Evolutionary conservation across 495 filamentous ascomycete species (phyloP).

Genomic region (Cercophora samala): DNA sequence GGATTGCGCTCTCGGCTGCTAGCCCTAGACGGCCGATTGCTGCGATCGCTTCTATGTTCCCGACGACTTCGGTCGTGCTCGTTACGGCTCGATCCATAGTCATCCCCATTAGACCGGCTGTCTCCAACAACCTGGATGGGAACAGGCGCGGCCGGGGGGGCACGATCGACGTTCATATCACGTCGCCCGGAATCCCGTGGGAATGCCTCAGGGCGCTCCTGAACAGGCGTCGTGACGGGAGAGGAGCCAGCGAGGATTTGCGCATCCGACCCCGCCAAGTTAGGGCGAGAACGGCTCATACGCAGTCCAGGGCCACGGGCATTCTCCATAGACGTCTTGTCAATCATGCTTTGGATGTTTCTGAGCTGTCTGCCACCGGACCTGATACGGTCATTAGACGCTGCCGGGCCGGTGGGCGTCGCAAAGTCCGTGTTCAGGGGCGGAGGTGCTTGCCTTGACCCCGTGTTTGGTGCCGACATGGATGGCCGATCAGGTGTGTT

Average conservation of each 20-base stretch:
- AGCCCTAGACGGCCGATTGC: slow-evolving; percentile 39
- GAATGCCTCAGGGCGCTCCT: slow-evolving; percentile 43
- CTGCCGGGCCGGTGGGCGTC: slow-evolving; percentile 49
- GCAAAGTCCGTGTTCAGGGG: slow-evolving; percentile 33
- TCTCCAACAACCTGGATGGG: slow-evolving; percentile 33
- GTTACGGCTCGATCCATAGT: slow-evolving; percentile 27
- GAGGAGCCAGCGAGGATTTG: slow-evolving; percentile 48
- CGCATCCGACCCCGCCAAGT: slow-evolving; percentile 45
- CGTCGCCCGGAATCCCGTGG: slow-evolving; percentile 28
- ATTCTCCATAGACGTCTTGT: slow-evolving; percentile 39
- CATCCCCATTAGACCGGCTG: slow-evolving; percentile 36
- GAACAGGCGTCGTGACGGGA: slow-evolving; percentile 43
- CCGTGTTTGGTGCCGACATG: slow-evolving; percentile 27
- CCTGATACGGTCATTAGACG: slow-evolving; percentile 43
- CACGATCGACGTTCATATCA: slow-evolving; percentile 21
- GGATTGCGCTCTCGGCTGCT: slow-evolving; percentile 40
- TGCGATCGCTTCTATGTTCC: slow-evolving; percentile 42
- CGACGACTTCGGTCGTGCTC: slow-evolving; percentile 47
- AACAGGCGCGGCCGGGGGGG: slow-evolving; percentile 23
- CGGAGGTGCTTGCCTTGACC: slow-evolving; percentile 24
- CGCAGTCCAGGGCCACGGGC: slow-evolving; percentile 35
- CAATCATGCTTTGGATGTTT: slow-evolving; percentile 52
- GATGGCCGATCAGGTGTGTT: slow-evolving; percentile 36
- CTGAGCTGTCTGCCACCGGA: slow-evolving; percentile 46
- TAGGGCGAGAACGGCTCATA: slow-evolving; percentile 38